These are phyloP conservation scores for Castanea sativa DNA, from an alignment of 306 rosid species.

Conservation along the genomic window DNA sequence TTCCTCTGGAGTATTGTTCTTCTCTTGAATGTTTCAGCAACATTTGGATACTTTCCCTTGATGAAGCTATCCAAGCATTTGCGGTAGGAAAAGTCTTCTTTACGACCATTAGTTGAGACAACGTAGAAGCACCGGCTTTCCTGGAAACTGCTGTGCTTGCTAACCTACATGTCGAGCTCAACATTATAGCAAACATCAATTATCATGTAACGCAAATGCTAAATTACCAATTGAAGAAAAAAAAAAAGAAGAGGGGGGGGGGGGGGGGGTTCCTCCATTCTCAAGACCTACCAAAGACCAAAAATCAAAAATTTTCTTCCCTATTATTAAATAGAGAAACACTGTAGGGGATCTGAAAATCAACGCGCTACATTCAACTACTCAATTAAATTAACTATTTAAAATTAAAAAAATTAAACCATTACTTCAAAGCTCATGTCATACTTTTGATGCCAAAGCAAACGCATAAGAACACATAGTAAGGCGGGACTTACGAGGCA, in stretches of 20 bases:
- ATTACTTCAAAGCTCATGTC: too few species aligned
- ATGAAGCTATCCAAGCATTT: constrained; percentile 66
- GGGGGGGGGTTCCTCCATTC: too few species aligned
- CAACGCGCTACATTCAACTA: too few species aligned
- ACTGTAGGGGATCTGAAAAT: too few species aligned
- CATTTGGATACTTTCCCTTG: constrained; percentile 51
- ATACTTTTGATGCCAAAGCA: too few species aligned
- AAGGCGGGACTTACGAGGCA: background rate
- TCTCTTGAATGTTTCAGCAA: constrained; percentile 61
- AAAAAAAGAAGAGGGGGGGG: background rate
- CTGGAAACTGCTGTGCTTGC: constrained; percentile 59
- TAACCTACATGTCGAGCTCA: constrained; percentile 55
- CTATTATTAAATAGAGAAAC: too few species aligned
- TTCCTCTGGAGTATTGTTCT: constrained; percentile 7
- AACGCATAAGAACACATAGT: background rate
- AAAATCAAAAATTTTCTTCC: too few species aligned
- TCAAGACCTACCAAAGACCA: too few species aligned
- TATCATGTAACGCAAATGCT: background rate
- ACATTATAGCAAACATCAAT: background rate
- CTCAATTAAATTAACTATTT: too few species aligned
- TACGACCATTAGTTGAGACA: constrained; percentile 62
- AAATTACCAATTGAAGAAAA: background rate
- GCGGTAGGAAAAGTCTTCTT: constrained; percentile 72
- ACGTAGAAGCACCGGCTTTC: constrained; percentile 80
- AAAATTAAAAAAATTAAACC: too few species aligned